Evolutionary conservation across 768 basidiomycete species (phyloP).

Genomic region (Cystofilobasidium macerans): DNA sequence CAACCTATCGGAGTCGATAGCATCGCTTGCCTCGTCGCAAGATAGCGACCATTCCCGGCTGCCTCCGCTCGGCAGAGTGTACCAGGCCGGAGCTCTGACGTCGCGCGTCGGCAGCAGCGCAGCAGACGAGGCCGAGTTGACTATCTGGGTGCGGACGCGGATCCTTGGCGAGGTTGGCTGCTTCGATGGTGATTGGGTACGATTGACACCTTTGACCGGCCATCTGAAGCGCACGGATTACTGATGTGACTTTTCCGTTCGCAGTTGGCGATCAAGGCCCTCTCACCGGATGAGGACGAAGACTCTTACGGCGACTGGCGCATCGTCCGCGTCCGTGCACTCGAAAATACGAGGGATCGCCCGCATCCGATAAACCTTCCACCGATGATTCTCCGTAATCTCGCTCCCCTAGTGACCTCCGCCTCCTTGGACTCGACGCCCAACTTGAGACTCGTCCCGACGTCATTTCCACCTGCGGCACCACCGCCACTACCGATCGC

Average conservation of each 20-base stretch:
- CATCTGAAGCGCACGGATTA: neutral
- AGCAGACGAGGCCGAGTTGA: slow-evolving; percentile 43
- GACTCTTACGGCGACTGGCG: slow-evolving; percentile 12
- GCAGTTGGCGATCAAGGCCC: slow-evolving; percentile 14
- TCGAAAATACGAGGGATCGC: neutral
- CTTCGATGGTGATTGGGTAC: slow-evolving; percentile 68
- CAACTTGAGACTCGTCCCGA: slow-evolving; percentile 43
- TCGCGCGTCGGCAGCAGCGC: neutral
- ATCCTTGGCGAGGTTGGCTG: slow-evolving; percentile 57
- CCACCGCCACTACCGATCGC: slow-evolving; percentile 59
- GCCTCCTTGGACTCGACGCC: slow-evolving; percentile 5
- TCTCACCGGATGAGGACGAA: neutral
- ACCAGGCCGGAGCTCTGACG: neutral
- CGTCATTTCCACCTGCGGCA: slow-evolving; percentile 50
- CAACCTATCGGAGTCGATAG: neutral
- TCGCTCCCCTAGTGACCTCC: neutral
- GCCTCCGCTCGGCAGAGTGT: neutral
- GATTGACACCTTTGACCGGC: slow-evolving; percentile 47
- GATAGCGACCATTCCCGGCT: too few species aligned
- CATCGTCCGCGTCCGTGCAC: slow-evolving; percentile 12
- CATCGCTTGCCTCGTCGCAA: neutral
- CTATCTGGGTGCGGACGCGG: slow-evolving; percentile 53
- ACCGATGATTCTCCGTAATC: slow-evolving; percentile 15
- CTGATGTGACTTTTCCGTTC: neutral
- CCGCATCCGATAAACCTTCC: neutral